These are phyloP conservation scores for Salmacisia buchloeana DNA, from an alignment of 1,284 basidiomycete genomes.

Conservation along the genomic window DNA sequence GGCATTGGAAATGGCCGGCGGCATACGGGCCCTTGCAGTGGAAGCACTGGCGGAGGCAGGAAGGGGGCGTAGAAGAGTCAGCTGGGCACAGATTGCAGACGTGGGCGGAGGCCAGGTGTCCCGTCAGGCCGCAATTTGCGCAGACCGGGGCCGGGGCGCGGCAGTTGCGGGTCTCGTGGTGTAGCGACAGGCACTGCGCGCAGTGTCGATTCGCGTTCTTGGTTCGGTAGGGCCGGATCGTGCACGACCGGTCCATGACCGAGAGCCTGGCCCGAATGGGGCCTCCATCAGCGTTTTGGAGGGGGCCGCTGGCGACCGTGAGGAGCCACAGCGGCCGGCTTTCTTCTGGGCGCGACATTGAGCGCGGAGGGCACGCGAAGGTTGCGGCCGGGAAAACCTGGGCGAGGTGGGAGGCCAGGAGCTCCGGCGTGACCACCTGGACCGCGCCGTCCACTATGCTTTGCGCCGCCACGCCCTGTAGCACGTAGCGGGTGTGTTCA, in stretches of 20 bases:
- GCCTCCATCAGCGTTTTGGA: neutral
- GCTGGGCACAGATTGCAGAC: neutral
- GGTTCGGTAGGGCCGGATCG: neutral
- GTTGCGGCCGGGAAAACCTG: neutral
- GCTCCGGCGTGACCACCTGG: neutral
- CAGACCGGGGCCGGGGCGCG: neutral
- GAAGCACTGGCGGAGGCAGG: neutral
- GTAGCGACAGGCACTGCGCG: neutral
- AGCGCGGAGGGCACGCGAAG: neutral
- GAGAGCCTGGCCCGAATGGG: neutral
- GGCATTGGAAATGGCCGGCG: neutral
- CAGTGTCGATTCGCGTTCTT: constrained; percentile 3
- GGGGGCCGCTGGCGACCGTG: neutral
- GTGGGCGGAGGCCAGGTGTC: neutral
- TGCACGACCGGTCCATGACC: neutral
- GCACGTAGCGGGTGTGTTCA: neutral
- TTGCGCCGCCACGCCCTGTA: neutral
- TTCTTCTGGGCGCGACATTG: neutral
- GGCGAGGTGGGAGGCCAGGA: neutral
- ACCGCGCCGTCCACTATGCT: neutral
- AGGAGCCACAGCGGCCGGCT: neutral
- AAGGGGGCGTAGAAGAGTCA: too few species aligned
- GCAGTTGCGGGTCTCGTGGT: neutral
- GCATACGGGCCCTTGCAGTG: neutral
- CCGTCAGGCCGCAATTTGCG: neutral